Conservation (phyloP, 2,329 filamentous ascomycete species). For the Didymella segeticola region DNA sequence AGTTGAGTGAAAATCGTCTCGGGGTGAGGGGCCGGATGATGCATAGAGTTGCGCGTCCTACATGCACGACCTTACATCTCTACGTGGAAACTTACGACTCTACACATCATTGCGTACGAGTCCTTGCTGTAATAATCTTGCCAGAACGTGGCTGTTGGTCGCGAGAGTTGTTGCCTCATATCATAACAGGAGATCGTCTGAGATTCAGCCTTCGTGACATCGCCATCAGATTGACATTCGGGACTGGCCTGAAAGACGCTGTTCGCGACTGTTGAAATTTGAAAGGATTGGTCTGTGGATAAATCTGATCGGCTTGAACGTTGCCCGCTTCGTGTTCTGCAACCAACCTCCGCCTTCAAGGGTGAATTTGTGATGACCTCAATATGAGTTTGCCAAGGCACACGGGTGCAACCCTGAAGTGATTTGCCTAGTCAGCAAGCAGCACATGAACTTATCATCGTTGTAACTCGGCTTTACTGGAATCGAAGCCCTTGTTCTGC, state of each 20-base stretch:
- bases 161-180: background rate
- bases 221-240: too few species aligned
- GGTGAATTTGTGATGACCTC: background rate
- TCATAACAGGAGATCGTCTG: background rate
- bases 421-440: background rate
- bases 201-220: background rate
- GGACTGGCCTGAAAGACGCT: background rate
- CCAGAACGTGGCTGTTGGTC: background rate
- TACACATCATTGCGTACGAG: constrained; percentile 1
- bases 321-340: background rate
- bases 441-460: background rate
- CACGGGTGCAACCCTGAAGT: background rate
- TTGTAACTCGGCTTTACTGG: background rate
- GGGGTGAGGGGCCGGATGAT: constrained; percentile 16
- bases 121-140: background rate
- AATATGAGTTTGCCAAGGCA: background rate
- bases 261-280: background rate
- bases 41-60: constrained; percentile 11
- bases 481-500: background rate
- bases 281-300: background rate
- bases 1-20: constrained; percentile 1
- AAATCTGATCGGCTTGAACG: background rate
- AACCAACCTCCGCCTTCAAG: background rate
- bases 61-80: background rate
- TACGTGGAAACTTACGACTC: constrained; percentile 8